Evolutionary conservation across 768 basidiomycete species (phyloP).

Genomic region (Melanogaster broomeanus): DNA sequence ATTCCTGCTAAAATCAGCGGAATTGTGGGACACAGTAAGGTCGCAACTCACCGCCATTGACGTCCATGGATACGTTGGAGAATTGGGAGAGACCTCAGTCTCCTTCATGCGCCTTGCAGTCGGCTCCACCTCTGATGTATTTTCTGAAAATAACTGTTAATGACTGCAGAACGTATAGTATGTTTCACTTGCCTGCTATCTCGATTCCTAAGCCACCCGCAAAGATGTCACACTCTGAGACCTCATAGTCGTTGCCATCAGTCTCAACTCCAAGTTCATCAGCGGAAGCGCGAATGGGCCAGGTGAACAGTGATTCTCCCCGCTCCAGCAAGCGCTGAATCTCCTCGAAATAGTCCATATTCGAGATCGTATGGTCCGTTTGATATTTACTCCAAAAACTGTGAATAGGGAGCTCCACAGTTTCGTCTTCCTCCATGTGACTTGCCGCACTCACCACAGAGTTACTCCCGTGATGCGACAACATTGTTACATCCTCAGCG

Average conservation of each 20-base stretch:
- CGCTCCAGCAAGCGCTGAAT: conserved; percentile 1
- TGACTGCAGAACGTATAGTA: not conserved
- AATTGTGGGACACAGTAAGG: too few relatives aligned
- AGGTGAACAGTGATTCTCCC: conserved; percentile 1
- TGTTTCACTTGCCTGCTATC: not conserved
- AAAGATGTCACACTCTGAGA: not conserved
- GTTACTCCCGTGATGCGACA: too few relatives aligned
- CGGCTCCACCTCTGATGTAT: not conserved
- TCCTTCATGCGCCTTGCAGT: not conserved
- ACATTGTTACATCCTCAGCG: not conserved
- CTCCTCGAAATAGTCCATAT: conserved; percentile 2
- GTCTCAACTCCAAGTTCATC: conserved; percentile 21
- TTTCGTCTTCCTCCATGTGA: not conserved
- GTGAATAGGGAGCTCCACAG: not conserved
- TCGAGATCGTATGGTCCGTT: not conserved
- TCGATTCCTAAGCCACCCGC: not conserved
- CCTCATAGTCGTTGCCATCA: conserved; percentile 33
- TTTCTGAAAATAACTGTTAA: not conserved
- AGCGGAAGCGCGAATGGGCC: not conserved
- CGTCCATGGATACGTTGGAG: conserved; percentile 6
- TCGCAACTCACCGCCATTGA: conserved; percentile 4
- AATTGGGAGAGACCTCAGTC: conserved; percentile 38
- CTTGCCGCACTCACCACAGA: not conserved
- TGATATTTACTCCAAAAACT: not conserved
- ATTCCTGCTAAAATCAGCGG: conserved; percentile 23